Evolutionary conservation across 768 basidiomycete genomes (phyloP).

Genomic region (Termitomyces sp.): DNA sequence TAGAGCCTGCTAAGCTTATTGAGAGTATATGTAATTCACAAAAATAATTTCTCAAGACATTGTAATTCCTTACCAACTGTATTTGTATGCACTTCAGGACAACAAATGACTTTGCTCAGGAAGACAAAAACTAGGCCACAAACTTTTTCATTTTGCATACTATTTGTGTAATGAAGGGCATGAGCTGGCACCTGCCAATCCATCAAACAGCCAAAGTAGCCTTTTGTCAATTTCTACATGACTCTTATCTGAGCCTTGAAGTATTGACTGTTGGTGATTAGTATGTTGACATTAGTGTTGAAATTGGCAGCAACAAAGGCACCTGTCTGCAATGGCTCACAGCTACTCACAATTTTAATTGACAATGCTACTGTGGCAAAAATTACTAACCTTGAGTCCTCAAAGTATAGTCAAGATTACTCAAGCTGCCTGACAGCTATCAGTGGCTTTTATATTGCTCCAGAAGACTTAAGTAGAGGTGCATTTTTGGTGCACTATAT

Average conservation of each 20-base stretch:
- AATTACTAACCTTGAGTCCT: background rate
- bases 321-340: conserved; percentile 19
- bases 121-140: conserved; percentile 15
- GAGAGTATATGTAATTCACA: conserved; percentile 15
- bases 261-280: conserved; percentile 7
- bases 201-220: background rate
- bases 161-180: conserved; percentile 25
- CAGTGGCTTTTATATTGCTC: conserved; percentile 12
- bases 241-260: background rate
- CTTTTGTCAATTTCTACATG: background rate
- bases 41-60: conserved; percentile 16
- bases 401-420: conserved; percentile 12
- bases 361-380: background rate
- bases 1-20: conserved; percentile 16
- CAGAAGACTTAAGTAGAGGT: conserved; percentile 11
- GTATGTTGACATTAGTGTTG: conserved; percentile 22
- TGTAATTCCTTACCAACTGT: conserved; percentile 10
- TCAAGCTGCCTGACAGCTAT: conserved; percentile 15
- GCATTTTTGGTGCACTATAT: conserved; percentile 8
- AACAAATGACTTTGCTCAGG: background rate
- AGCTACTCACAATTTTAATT: background rate
- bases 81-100: conserved; percentile 15
- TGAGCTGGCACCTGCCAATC: conserved; percentile 12
- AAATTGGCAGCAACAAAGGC: conserved; percentile 11
- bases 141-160: conserved; percentile 27